Percentiles rank a stretch among this genome's conserved stretches.
phyloP scores from a whole-genome alignment of 108 stramenopile species.

The Fragilariopsis cylindrus region DNA sequence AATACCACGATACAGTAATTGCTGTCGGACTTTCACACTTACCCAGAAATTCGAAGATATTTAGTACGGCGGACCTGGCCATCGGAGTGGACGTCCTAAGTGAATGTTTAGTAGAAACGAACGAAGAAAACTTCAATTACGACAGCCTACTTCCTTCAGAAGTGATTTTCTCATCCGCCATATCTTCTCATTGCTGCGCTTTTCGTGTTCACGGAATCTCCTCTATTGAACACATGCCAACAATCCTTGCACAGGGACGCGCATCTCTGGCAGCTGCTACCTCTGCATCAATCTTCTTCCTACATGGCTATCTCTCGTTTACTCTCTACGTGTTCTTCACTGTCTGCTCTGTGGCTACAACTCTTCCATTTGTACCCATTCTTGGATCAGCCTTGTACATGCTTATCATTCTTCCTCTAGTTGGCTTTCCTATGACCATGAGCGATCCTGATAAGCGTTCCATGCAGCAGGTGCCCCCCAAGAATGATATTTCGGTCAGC shows the following conservation, averaged over 20 bases:
- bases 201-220: slow-evolving; percentile 63
- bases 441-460: slow-evolving; percentile 51
- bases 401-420: slow-evolving; percentile 60
- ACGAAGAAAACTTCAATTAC: slow-evolving; percentile 11
- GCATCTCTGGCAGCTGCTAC: slow-evolving; percentile 67
- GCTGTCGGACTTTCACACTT: slow-evolving; percentile 76
- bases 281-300: slow-evolving; percentile 55
- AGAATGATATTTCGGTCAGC: slow-evolving; percentile 70
- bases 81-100: slow-evolving; percentile 76
- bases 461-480: slow-evolving; percentile 81
- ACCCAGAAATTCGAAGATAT: slow-evolving; percentile 72
- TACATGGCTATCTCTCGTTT: slow-evolving; percentile 57
- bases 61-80: slow-evolving; percentile 74
- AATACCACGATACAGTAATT: slow-evolving; percentile 83
- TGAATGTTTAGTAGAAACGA: slow-evolving; percentile 35
- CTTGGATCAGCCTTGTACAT: slow-evolving; percentile 67
- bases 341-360: slow-evolving; percentile 54
- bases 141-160: slow-evolving; percentile 57
- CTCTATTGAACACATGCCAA: slow-evolving; percentile 60
- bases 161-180: slow-evolving; percentile 67
- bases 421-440: slow-evolving; percentile 70
- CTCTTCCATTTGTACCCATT: slow-evolving; percentile 59
- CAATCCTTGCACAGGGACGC: slow-evolving; percentile 75
- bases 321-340: slow-evolving; percentile 62
- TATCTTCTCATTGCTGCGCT: slow-evolving; percentile 70